Evolutionary conservation across 2,329 filamentous ascomycete species (phyloP), one percentile per base, ranked within the genome.

Genomic region (Pezicula rhizophila): DNA sequence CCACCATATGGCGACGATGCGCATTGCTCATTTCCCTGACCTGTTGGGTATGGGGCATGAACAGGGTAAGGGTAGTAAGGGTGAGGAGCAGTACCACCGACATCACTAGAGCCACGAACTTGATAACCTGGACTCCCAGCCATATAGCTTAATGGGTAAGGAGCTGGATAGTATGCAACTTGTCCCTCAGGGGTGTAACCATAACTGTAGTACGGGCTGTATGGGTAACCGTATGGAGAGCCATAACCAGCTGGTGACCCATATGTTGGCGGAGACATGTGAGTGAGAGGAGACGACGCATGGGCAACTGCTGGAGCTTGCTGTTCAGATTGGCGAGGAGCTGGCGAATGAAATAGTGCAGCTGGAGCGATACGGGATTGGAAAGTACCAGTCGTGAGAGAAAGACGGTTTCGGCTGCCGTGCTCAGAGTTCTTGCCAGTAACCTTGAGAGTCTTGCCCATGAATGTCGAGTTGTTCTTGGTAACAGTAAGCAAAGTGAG

Each of bases 371-470:
- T 11, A 15, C 8, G 18, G 8, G 46, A 34, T 45, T 33, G 41
- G 33, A 42, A 15, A 38, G 37, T 37, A 46, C 46, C 45, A 42
- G 52, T 25, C 46, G 43, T 40, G 40, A 15, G 41, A 43, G 39
- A 46, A 41, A 43, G 52, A 49, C 20, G 34, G 17, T 18, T 50
- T 48, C 45, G 51, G 17, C 25, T 23, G 23, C 46, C 46, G 35
- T 50, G 40, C 14, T 60, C 55, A 26, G 63, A 57, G 42, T 63
- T 60, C 55, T 65, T 66, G 37, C 61, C 62, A 28, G 52, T 44
- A 23, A 65, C 57, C 23, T 60, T 55, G 33, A 66, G 49, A 39
- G 47, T 45, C 47, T 57, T 60, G 34, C 58, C 59, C 43, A 46
- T 48, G 35, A 62, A 47, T 17, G 25, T 45, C 34, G 53, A 54